Percentiles rank a stretch among this genome's conserved stretches.
Conservation (phyloP, 208 protist species). For the Trypanosoma congolense region DNA sequence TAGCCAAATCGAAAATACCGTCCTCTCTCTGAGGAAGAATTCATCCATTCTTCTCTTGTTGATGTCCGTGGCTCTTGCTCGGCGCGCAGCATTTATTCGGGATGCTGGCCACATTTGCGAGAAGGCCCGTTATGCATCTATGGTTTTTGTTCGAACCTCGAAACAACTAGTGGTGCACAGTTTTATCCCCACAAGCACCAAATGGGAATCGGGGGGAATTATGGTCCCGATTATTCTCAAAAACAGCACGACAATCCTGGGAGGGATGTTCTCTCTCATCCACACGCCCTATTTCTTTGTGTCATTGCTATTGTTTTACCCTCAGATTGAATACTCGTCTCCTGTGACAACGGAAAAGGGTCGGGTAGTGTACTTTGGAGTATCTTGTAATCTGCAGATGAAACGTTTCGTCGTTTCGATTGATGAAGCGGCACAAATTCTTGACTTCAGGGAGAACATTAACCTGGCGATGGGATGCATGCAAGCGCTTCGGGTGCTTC, state of each 20-base stretch:
- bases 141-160: constrained; percentile 83
- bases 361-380: constrained; percentile 72
- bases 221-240: constrained; percentile 64
- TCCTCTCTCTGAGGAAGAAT: constrained; percentile 39
- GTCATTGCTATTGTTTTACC: constrained; percentile 72
- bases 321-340: constrained; percentile 77
- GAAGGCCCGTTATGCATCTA: constrained; percentile 54
- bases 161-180: constrained; percentile 64
- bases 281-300: constrained; percentile 75
- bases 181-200: constrained; percentile 35
- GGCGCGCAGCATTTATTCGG: constrained; percentile 63
- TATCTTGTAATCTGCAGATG: constrained; percentile 83
- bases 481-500: constrained; percentile 59
- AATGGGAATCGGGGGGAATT: constrained; percentile 57
- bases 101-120: constrained; percentile 56
- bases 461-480: constrained; percentile 66
- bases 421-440: constrained; percentile 62
- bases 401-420: constrained; percentile 77
- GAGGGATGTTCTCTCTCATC: constrained; percentile 52
- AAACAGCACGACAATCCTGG: constrained; percentile 46
- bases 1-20: constrained; percentile 26
- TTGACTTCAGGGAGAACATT: constrained; percentile 79
- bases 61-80: constrained; percentile 48
- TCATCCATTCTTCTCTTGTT: constrained; percentile 71
- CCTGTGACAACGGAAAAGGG: constrained; percentile 52